Evolutionary conservation across 2,329 filamentous ascomycete species (phyloP).

Genomic region (Simplicillium sp.): DNA sequence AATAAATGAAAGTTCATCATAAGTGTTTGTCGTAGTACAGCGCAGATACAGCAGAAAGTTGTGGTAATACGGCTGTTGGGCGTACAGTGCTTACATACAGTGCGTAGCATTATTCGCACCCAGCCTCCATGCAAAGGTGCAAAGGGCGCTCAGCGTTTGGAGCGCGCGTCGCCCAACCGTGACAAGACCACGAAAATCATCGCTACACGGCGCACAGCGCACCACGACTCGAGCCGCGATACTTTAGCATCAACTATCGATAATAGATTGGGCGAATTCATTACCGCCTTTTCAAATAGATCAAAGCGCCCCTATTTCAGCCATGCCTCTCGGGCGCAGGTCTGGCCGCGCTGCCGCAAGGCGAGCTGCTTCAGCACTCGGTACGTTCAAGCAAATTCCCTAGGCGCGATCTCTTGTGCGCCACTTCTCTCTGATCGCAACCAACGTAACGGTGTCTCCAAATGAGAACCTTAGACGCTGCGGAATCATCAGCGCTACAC

Average conservation of each 20-base stretch:
- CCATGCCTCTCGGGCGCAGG: constrained; percentile 27
- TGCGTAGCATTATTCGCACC: constrained; percentile 5
- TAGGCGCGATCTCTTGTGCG: background rate
- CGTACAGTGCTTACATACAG: constrained; percentile 10
- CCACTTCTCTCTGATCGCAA: constrained; percentile 3
- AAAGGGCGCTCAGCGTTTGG: too few relatives aligned
- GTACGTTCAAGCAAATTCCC: constrained; percentile 23
- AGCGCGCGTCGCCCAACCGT: constrained; percentile 15
- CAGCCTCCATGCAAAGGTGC: background rate
- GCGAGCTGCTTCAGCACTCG: constrained; percentile 42
- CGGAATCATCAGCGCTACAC: constrained; percentile 1
- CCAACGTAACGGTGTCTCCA: too few relatives aligned
- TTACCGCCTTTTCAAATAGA: background rate
- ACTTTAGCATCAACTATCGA: too few relatives aligned
- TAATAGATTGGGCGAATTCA: background rate
- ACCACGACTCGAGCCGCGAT: too few relatives aligned
- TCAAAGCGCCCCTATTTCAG: background rate
- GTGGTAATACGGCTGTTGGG: background rate
- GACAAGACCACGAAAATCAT: background rate
- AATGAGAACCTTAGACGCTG: background rate
- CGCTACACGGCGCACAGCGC: constrained; percentile 11
- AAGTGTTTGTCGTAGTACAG: too few relatives aligned
- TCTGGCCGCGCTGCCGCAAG: constrained; percentile 44
- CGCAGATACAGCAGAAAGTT: too few relatives aligned
- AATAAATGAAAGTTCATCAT: too few relatives aligned